Evolutionary conservation across 495 filamentous ascomycete genomes (phyloP).

Genomic region (Aspergillus ostianus): DNA sequence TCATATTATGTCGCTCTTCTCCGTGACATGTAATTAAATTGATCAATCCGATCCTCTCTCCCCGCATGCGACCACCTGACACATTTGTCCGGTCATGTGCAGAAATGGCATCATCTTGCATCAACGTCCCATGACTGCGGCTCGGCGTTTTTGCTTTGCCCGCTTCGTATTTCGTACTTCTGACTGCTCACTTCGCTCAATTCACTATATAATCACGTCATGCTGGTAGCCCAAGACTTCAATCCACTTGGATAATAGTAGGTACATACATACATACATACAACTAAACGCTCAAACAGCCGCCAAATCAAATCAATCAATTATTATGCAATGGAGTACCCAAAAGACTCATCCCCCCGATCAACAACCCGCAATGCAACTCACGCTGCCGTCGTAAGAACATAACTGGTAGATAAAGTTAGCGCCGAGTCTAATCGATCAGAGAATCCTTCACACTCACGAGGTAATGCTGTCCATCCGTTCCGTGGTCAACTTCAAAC

Average conservation of each 20-base stretch:
- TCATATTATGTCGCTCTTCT: background rate
- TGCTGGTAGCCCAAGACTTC: background rate
- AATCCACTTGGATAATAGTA: background rate
- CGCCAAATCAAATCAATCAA: background rate
- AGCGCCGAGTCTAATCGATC: background rate
- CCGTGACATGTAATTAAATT: too few species aligned
- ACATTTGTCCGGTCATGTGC: background rate
- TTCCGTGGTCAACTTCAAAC: slow-evolving; percentile 84
- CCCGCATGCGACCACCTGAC: background rate
- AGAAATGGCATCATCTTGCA: background rate
- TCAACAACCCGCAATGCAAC: background rate
- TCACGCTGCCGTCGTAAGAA: slow-evolving; percentile 38
- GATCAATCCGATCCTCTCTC: background rate
- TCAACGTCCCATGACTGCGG: background rate
- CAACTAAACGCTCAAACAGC: background rate
- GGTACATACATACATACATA: background rate
- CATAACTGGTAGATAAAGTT: slow-evolving; percentile 23
- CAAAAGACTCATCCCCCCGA: background rate
- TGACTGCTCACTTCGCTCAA: too few species aligned
- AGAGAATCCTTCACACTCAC: slow-evolving; percentile 39
- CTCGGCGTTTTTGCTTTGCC: background rate
- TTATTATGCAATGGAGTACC: background rate
- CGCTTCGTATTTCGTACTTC: too few species aligned
- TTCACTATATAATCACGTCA: too few species aligned
- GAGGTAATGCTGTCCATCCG: slow-evolving; percentile 87